Evolutionary conservation across 164 flowering plant species (phyloP).

Genomic region (Macadamia integrifolia): DNA sequence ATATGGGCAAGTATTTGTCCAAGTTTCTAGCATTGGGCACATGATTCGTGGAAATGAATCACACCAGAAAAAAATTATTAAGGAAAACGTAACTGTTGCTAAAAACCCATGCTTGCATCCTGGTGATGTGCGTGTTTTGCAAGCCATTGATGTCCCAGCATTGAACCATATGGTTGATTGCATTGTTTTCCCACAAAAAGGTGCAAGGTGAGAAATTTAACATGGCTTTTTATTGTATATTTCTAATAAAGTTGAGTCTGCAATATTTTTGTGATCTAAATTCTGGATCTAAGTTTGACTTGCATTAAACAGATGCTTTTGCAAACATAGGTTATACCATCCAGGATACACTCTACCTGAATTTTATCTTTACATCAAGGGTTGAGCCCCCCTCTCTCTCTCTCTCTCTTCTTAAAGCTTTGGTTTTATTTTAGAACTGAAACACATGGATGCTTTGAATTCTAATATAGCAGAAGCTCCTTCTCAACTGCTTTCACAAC

Average conservation of each 20-base stretch:
- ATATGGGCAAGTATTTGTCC: constrained; percentile 89
- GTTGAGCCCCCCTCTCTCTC: too few species aligned
- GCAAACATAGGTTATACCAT: too few species aligned
- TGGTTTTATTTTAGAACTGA: too few species aligned
- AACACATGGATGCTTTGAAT: too few species aligned
- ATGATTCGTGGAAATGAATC: not conserved
- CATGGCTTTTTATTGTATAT: too few species aligned
- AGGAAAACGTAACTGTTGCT: constrained; percentile 69
- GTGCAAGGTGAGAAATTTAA: constrained; percentile 40
- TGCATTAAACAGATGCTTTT: too few species aligned
- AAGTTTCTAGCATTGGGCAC: constrained; percentile 35
- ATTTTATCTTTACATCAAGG: too few species aligned
- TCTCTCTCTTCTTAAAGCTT: too few species aligned
- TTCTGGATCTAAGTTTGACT: too few species aligned
- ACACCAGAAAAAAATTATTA: constrained; percentile 12
- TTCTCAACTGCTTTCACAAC: not conserved
- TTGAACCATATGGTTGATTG: constrained; percentile 89
- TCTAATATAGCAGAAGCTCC: not conserved
- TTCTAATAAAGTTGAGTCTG: not conserved
- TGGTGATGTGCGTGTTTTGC: constrained; percentile 80
- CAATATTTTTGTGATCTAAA: too few species aligned
- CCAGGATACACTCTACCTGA: too few species aligned
- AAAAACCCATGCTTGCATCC: constrained; percentile 97
- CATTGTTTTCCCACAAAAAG: constrained; percentile 90
- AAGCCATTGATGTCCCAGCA: constrained; percentile 64